Conservation (phyloP, 768 basidiomycete genomes). For the Tricholoma bakamatsutake region DNA sequence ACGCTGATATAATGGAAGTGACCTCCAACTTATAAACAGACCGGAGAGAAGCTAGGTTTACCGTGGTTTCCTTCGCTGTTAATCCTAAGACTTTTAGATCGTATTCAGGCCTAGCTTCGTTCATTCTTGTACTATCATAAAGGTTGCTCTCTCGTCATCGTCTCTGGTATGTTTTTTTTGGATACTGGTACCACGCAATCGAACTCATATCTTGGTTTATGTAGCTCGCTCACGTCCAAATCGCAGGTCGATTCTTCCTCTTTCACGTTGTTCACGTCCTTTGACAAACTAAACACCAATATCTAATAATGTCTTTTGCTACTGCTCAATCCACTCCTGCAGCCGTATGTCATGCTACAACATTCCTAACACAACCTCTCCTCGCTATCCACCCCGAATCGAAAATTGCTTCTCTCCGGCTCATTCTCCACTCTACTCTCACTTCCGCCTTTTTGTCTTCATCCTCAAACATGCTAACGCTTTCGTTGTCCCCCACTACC, state of each 20-base stretch:
- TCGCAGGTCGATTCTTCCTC: constrained; percentile 1
- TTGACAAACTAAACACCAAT: background rate
- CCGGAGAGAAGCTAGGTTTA: background rate
- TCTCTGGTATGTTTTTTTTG: background rate
- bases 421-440: constrained; percentile 28
- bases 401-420: constrained; percentile 20
- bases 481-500: constrained; percentile 21
- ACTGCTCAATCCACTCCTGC: background rate
- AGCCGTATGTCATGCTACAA: constrained; percentile 16
- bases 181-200: background rate
- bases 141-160: background rate
- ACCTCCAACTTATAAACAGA: background rate
- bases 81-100: background rate
- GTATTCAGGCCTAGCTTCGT: background rate
- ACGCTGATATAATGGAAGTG: background rate
- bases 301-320: constrained; percentile 1
- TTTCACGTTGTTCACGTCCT: background rate
- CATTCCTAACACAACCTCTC: constrained; percentile 33
- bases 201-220: background rate
- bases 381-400: constrained; percentile 18
- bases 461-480: constrained; percentile 13
- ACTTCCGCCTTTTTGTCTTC: constrained; percentile 14
- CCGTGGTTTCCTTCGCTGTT: background rate
- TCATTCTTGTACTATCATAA: background rate
- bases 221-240: background rate